Evolutionary conservation across 345 rosid genomes (phyloP), one percentile per base, ranked within the genome.

Genomic region (Hibiscus trionum): DNA sequence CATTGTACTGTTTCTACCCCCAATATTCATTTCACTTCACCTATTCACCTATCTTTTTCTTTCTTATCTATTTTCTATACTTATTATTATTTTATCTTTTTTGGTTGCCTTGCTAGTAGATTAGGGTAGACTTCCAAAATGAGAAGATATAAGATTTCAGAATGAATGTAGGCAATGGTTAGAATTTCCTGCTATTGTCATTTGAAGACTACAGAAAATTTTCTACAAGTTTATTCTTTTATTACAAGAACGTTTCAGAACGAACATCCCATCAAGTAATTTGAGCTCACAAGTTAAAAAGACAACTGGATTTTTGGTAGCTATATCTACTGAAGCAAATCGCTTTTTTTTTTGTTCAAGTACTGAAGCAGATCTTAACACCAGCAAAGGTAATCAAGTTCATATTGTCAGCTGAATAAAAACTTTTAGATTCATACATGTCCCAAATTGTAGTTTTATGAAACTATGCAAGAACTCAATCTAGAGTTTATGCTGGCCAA

Each of bases 291-390:
- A 27, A 27, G 55, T 44, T 67, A 15, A 3, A 49, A 27, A 26
- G 11, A 67, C 42, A 27, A 26, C 37, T 14, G 42, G 21, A 11
- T 49, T 67, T 15, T 67, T n/a, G 33, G n/a, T 24, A 39, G 55
- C 68, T 50, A 68, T 56, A 56, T 60, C 37, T 33, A 66, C 49
- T 11, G 59, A 75, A 39, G 44, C 44, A 39, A 39, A 39, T 39
- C 10, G 44, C 0, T 39, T 39, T 39, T 39, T 37, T 21, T 21
- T 21, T 21, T 21, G 24, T 21, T 39, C 44, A 39, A 39, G 44
- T 39, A 39, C 44, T 39, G 44, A 39, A 39, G 57, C 52, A 55
- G 66, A 42, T 52, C 66, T 73, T 35, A 50, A 61, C 7, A 53
- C 52, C 37, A 52, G 65, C 11, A 55, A 44, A 49, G 4, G 35